A percentile compares a stretch with the other conserved stretches of the same genome.
Evolutionary conservation across 169 alveolate species (phyloP).

Genomic region (Cryptosporidium muris): DNA sequence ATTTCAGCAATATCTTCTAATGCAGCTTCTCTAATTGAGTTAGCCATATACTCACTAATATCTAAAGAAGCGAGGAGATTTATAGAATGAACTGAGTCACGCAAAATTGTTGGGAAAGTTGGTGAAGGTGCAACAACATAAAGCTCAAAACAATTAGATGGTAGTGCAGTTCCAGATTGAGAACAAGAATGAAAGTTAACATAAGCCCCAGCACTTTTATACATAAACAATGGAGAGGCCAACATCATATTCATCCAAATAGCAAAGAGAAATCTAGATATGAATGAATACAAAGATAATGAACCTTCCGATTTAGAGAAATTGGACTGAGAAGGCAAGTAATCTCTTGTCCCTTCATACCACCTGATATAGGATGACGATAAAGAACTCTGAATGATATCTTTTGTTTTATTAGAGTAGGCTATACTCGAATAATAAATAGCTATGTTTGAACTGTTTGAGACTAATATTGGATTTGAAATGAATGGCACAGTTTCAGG

Average conservation of each 20-base stretch:
- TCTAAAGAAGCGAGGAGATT: slow-evolving; percentile 18
- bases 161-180: slow-evolving; percentile 45
- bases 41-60: slow-evolving; percentile 32
- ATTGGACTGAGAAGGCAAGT: background rate
- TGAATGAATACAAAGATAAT: slow-evolving; percentile 11
- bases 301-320: background rate
- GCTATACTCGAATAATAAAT: slow-evolving; percentile 31
- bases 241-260: slow-evolving; percentile 37
- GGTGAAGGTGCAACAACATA: slow-evolving; percentile 60
- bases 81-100: slow-evolving; percentile 16
- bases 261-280: slow-evolving; percentile 36
- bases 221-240: slow-evolving; percentile 6
- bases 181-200: slow-evolving; percentile 58
- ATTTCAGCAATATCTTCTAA: slow-evolving; percentile 3
- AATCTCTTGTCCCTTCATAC: slow-evolving; percentile 4
- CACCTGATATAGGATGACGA: slow-evolving; percentile 63
- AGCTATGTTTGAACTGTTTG: slow-evolving; percentile 10
- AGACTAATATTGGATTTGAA: slow-evolving; percentile 35
- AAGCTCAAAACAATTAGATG: slow-evolving; percentile 37
- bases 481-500: slow-evolving; percentile 47
- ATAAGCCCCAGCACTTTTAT: slow-evolving; percentile 53
- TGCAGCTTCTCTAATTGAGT: slow-evolving; percentile 9
- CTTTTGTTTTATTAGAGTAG: slow-evolving; percentile 21
- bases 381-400: slow-evolving; percentile 35
- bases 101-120: slow-evolving; percentile 33